These are phyloP conservation scores for Ogataea kodamae DNA, from an alignment of 805 yeast species.

Conservation along the genomic window DNA sequence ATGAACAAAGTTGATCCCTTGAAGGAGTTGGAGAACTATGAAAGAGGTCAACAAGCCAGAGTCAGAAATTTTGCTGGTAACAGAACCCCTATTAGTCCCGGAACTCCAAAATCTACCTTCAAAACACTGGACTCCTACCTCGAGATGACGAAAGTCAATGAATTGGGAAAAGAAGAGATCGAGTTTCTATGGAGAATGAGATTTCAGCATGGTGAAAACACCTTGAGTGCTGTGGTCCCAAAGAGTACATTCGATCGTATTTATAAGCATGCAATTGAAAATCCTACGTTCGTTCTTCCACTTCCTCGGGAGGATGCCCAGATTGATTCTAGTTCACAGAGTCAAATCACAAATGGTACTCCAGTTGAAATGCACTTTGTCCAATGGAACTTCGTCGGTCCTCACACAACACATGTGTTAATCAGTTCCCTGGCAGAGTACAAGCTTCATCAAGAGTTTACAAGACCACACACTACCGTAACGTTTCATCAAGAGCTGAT, in stretches of 20 bases:
- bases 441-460: conserved; percentile 84
- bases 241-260: conserved; percentile 58
- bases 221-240: conserved; percentile 64
- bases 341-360: too few relatives aligned
- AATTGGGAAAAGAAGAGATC: conserved; percentile 57
- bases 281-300: conserved; percentile 88
- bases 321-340: conserved; percentile 29
- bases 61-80: conserved; percentile 26
- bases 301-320: conserved; percentile 61
- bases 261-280: conserved; percentile 59
- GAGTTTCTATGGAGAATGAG: conserved; percentile 88
- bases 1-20: conserved; percentile 66
- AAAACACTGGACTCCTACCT: conserved; percentile 71
- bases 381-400: conserved; percentile 91
- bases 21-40: conserved; percentile 55
- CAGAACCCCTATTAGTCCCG: conserved; percentile 36
- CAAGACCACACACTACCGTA: conserved; percentile 92
- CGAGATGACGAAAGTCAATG: conserved; percentile 60
- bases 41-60: conserved; percentile 23
- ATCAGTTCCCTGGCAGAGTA: conserved; percentile 89
- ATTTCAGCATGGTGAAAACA: conserved; percentile 56
- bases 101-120: conserved; percentile 44
- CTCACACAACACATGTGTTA: conserved; percentile 80
- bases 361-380: conserved; percentile 80
- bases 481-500: conserved; percentile 79